phyloP scores from a whole-genome alignment of 139 green algal genomes.

The Auxenochlorella pyrenoidosa region DNA sequence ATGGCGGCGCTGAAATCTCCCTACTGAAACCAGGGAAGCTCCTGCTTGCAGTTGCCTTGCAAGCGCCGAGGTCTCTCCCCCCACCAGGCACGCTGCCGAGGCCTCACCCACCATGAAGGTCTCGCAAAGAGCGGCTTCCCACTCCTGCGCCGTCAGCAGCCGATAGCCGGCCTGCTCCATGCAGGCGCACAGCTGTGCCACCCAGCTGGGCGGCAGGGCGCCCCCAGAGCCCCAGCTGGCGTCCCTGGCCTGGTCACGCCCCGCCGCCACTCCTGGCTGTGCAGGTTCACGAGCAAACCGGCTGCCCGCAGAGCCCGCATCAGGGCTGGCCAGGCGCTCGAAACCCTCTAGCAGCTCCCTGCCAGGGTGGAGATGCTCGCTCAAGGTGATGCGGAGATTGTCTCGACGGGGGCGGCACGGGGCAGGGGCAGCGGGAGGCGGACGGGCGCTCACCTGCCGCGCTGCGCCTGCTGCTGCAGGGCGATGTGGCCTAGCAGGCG shows the following conservation, averaged over 20 bases:
- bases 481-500: background rate
- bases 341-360: background rate
- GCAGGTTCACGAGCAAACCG: background rate
- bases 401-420: background rate
- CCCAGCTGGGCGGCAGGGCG: background rate
- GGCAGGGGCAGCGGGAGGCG: background rate
- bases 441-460: background rate
- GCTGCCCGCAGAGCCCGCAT: background rate
- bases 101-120: slow-evolving; percentile 77
- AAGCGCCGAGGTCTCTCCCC: too few species aligned
- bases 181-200: background rate
- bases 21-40: too few species aligned
- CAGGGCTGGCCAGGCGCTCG: background rate
- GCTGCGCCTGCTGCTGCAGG: background rate
- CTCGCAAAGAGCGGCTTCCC: slow-evolving; percentile 65
- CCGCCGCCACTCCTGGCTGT: background rate
- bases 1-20: too few species aligned
- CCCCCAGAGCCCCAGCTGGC: background rate
- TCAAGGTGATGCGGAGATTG: background rate
- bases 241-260: too few species aligned
- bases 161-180: slow-evolving; percentile 68
- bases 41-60: too few species aligned
- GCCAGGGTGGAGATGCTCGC: background rate
- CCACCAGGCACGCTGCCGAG: too few species aligned
- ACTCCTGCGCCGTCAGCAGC: slow-evolving; percentile 65